Conservation (phyloP, 139 green algal genomes). For the Coelastrella sp. region DNA sequence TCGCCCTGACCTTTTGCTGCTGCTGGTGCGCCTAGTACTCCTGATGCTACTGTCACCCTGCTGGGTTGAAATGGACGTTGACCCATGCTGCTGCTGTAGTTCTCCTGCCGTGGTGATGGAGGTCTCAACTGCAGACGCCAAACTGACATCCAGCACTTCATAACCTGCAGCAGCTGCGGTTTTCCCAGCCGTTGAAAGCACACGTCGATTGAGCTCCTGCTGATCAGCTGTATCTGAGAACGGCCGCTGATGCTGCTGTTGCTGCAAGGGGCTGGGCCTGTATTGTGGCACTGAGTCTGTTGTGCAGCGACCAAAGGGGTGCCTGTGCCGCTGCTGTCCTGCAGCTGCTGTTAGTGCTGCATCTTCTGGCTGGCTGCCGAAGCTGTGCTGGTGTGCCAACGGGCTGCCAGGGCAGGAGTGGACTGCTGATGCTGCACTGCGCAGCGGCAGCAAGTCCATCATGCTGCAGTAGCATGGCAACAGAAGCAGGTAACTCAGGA, state of each 20-base stretch:
- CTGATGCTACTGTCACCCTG: neutral
- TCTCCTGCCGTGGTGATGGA: neutral
- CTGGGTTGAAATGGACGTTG: neutral
- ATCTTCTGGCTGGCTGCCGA: neutral
- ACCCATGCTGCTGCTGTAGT: neutral
- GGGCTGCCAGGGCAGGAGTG: constrained; percentile 31
- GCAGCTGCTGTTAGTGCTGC: neutral
- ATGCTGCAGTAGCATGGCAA: neutral
- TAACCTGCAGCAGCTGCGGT: no score
- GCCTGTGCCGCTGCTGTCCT: constrained; percentile 1
- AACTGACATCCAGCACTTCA: neutral
- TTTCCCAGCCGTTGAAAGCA: no score
- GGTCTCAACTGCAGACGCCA: neutral
- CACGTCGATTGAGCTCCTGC: no score
- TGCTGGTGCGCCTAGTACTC: neutral
- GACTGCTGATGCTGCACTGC: neutral
- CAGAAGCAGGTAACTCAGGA: no score
- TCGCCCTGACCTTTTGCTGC: neutral
- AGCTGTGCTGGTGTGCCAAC: neutral
- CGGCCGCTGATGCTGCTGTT: neutral
- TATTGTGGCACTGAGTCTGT: neutral
- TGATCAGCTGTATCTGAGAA: no score
- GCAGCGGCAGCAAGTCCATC: constrained; percentile 5
- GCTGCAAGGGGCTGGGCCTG: neutral
- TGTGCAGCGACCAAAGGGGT: constrained; percentile 13